These are phyloP conservation scores for Anisodus tanguticus DNA, from an alignment of 257 asterid genomes.

Conservation along the genomic window DNA sequence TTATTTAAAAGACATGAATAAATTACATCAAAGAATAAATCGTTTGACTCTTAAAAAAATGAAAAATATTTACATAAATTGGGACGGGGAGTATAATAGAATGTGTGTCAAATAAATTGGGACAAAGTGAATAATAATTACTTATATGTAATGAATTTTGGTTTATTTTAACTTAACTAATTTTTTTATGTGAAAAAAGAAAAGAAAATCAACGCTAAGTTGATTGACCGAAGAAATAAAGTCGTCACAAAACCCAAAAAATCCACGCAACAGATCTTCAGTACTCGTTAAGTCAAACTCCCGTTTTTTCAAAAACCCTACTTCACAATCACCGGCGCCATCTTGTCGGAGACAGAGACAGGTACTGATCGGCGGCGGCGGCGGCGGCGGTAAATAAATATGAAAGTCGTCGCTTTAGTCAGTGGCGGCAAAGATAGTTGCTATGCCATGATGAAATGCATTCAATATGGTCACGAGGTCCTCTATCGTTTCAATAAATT, in stretches of 20 bases:
- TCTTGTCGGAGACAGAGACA: background rate
- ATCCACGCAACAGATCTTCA: background rate
- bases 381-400: slow-evolving; percentile 34
- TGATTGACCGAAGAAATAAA: background rate
- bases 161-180: too few species aligned
- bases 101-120: too few species aligned
- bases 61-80: too few species aligned
- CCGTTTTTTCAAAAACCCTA: background rate
- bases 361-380: background rate
- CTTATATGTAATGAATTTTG: background rate
- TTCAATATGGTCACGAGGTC: slow-evolving; percentile 88
- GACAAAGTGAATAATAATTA: too few species aligned
- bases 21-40: too few species aligned
- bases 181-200: background rate
- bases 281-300: background rate
- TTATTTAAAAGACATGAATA: too few species aligned
- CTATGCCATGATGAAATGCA: slow-evolving; percentile 95
- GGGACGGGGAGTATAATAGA: too few species aligned
- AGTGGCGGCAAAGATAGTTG: slow-evolving; percentile 99
- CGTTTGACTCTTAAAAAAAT: too few species aligned
- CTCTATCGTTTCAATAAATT: background rate
- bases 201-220: background rate
- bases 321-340: slow-evolving; percentile 22
- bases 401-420: slow-evolving; percentile 94
- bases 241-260: background rate